Evolutionary conservation across 768 basidiomycete species (phyloP).

Genomic region (Boletellus ananiceps): DNA sequence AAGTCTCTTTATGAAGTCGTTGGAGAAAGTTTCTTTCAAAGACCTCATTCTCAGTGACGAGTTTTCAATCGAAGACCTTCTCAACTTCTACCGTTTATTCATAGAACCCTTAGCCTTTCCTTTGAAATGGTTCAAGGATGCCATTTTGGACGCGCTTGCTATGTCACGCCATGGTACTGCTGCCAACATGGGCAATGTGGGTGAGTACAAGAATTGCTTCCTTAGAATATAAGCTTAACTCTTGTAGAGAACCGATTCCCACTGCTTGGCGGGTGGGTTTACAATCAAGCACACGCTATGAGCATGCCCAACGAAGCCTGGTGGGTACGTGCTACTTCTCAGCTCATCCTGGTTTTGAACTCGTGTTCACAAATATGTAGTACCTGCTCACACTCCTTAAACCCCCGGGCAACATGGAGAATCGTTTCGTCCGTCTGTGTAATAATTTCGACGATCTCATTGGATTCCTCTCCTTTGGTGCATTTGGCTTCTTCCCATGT

Average conservation of each 20-base stretch:
- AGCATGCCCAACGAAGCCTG: conserved; percentile 29
- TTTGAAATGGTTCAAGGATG: conserved; percentile 27
- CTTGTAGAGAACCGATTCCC: conserved; percentile 15
- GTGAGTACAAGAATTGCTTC: conserved; percentile 1
- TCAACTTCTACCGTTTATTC: conserved; percentile 8
- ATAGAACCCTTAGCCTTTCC: conserved; percentile 8
- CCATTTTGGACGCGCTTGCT: conserved; percentile 22
- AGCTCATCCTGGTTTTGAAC: not conserved
- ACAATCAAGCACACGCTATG: conserved; percentile 17
- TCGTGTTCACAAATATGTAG: not conserved
- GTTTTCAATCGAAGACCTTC: conserved; percentile 23
- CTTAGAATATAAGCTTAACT: not conserved
- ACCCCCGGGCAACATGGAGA: conserved; percentile 22
- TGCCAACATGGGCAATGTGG: conserved; percentile 7
- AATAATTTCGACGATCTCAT: conserved; percentile 29
- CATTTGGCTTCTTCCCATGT: conserved; percentile 15
- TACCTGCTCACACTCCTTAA: conserved; percentile 1
- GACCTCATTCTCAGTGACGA: conserved; percentile 32
- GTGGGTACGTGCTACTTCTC: conserved; percentile 23
- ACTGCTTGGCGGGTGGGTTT: conserved; percentile 32
- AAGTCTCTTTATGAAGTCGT: conserved; percentile 24
- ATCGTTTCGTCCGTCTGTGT: conserved; percentile 30
- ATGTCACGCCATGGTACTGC: conserved; percentile 7
- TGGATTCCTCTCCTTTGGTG: conserved; percentile 26
- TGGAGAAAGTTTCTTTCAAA: conserved; percentile 30